Conservation (phyloP, 2,329 filamentous ascomycete species). For the Apiospora koreana region DNA sequence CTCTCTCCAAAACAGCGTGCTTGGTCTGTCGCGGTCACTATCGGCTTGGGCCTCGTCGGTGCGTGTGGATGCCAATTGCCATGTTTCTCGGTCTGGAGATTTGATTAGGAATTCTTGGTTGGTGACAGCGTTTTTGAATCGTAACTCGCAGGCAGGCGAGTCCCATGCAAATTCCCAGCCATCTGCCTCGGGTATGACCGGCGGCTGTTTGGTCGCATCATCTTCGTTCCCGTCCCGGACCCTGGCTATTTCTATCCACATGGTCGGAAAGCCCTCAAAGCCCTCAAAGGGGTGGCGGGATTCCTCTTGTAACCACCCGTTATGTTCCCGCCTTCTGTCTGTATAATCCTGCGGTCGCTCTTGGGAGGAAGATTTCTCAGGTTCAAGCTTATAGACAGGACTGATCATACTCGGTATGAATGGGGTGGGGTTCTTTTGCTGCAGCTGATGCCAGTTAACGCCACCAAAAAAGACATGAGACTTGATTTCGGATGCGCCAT, state of each 20-base stretch:
- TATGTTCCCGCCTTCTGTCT: not conserved
- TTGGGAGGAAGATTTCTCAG: not conserved
- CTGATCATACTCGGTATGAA: not conserved
- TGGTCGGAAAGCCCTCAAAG: not conserved
- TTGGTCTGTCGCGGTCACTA: not conserved
- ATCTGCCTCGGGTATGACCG: not conserved
- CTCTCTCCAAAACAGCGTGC: not conserved
- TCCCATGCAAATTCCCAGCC: conserved; percentile 10
- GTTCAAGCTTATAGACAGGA: not conserved
- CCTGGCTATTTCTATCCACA: not conserved
- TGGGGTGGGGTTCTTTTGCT: not conserved
- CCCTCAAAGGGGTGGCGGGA: not conserved
- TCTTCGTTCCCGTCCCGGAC: not conserved
- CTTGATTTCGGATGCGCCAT: conserved; percentile 11
- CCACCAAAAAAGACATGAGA: not conserved
- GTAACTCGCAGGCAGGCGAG: not conserved
- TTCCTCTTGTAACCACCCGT: not conserved
- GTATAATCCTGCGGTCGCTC: not conserved
- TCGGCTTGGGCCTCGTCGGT: not conserved
- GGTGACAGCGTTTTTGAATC: not conserved
- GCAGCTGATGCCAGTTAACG: conserved; percentile 3
- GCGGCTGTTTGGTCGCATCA: not conserved
- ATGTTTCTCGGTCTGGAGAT: not conserved
- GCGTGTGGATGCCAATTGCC: not conserved
- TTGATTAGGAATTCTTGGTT: not conserved